Evolutionary conservation across 768 basidiomycete genomes (phyloP).

Genomic region (Mycena pura): DNA sequence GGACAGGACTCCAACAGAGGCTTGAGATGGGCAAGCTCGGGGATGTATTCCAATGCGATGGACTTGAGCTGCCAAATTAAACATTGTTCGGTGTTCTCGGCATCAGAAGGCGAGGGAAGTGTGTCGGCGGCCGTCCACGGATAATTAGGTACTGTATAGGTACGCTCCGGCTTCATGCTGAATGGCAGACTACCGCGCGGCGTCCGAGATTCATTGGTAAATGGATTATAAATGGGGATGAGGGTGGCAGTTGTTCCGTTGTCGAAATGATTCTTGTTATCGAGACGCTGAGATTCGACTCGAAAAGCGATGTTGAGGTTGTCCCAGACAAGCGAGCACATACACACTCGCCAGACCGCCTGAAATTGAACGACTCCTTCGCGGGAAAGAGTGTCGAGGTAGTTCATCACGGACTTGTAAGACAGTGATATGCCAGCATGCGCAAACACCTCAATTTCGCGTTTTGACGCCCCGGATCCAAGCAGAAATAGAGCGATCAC

Average conservation of each 20-base stretch:
- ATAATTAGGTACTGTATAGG: neutral
- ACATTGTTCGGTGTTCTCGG: neutral
- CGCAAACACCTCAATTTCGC: conserved; percentile 23
- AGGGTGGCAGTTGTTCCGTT: conserved; percentile 39
- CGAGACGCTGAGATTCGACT: conserved; percentile 32
- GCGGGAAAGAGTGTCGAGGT: conserved; percentile 12
- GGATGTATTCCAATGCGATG: conserved; percentile 14
- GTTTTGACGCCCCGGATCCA: conserved; percentile 22
- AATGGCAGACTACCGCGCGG: conserved; percentile 16
- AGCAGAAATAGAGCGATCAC: conserved; percentile 24
- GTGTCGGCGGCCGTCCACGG: neutral
- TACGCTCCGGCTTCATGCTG: neutral
- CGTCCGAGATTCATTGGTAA: conserved; percentile 14
- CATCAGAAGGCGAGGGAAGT: neutral
- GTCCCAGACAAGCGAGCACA: conserved; percentile 35
- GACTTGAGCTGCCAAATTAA: conserved; percentile 12
- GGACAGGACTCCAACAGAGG: neutral
- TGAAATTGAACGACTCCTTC: conserved; percentile 18
- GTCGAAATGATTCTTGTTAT: conserved; percentile 34
- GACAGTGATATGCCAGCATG: conserved; percentile 23
- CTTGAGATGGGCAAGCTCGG: conserved; percentile 8
- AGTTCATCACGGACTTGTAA: neutral
- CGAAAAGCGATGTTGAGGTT: conserved; percentile 38
- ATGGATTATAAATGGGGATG: conserved; percentile 26
- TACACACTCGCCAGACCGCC: conserved; percentile 24